Conservation (phyloP, 2,329 filamentous ascomycete species). For the Pestalotiopsis sp. region DNA sequence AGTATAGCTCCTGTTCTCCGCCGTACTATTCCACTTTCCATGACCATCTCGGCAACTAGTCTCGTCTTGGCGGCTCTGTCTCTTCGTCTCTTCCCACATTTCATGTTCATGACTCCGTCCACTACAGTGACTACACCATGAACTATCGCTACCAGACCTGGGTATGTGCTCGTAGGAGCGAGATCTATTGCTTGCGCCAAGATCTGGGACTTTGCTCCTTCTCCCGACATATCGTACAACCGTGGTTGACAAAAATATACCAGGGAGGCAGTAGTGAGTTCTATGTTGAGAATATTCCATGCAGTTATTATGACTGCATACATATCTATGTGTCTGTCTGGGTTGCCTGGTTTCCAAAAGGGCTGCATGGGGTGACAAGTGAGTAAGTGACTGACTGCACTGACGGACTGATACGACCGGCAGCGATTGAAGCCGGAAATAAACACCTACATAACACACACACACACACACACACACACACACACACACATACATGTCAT, state of each 20-base stretch:
- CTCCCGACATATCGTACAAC: neutral
- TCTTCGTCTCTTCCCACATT: neutral
- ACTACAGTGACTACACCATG: neutral
- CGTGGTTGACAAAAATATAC: neutral
- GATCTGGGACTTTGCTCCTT: neutral
- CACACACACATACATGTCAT: neutral
- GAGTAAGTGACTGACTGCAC: neutral
- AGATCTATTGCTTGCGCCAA: neutral
- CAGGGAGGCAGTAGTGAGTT: neutral
- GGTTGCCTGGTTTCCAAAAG: neutral
- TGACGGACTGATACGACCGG: neutral
- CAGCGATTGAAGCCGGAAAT: neutral
- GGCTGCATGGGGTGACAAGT: neutral
- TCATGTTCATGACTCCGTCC: neutral
- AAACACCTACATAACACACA: neutral
- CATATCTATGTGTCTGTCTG: neutral
- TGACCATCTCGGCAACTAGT: neutral
- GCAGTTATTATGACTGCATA: neutral
- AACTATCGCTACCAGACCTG: neutral
- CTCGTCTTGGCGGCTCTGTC: neutral
- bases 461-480: neutral
- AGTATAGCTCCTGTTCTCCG: neutral
- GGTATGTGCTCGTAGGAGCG: neutral
- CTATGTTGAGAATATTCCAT: slow-evolving; percentile 8
- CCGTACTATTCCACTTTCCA: neutral